A percentile compares a stretch with the other conserved stretches of the same genome.
Conservation (phyloP, 768 basidiomycete species). For the Phanerodontia chrysosporium region DNA sequence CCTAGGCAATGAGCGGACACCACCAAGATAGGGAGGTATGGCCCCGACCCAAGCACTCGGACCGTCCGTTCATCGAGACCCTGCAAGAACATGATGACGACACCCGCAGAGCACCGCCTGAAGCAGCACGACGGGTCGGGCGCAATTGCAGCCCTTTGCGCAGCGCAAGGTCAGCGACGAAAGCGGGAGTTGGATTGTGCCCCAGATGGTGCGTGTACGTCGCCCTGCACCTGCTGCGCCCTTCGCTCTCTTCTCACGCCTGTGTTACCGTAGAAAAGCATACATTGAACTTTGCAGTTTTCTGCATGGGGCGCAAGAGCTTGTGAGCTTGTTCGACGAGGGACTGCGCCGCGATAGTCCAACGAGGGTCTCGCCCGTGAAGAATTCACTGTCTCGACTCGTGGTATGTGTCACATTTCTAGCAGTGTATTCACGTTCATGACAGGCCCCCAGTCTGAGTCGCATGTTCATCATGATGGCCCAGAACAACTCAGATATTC, state of each 20-base stretch:
- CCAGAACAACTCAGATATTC: background rate
- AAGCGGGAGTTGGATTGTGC: background rate
- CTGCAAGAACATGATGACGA: background rate
- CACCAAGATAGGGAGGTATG: background rate
- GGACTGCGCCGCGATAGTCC: background rate
- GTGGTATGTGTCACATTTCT: background rate
- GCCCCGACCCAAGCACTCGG: background rate
- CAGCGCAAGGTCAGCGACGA: background rate
- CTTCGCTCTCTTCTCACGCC: background rate
- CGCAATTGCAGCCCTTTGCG: background rate
- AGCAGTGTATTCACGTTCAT: background rate
- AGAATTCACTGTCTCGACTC: background rate
- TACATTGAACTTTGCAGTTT: background rate
- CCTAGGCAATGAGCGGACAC: no score
- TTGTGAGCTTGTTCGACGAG: background rate
- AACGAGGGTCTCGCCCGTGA: background rate
- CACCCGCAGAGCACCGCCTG: background rate
- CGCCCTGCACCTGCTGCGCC: background rate
- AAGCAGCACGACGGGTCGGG: background rate
- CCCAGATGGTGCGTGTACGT: background rate
- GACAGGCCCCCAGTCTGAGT: background rate
- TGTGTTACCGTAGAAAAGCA: background rate
- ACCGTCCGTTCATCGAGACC: background rate
- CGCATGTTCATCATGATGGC: background rate
- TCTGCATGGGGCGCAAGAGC: background rate